phyloP scores from a whole-genome alignment of 768 basidiomycete species.

The Tricholoma sp. region DNA sequence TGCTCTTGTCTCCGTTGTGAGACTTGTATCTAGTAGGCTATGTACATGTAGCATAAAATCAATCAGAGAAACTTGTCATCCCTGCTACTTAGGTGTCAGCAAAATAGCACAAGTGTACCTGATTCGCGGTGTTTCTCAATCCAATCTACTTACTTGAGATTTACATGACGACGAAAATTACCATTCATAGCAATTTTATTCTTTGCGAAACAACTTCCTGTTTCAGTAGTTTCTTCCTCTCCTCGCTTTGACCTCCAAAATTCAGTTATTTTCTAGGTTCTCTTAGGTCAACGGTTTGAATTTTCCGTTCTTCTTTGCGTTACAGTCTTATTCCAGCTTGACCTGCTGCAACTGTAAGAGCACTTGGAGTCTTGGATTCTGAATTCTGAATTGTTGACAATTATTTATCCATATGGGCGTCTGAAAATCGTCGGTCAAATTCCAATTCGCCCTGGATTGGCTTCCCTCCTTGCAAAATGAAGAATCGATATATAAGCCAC shows the following conservation, averaged over 20 bases:
- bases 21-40: no score
- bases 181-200: not conserved
- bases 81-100: no score
- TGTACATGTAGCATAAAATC: no score
- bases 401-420: not conserved
- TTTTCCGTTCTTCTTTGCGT: no score
- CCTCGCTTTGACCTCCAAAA: not conserved
- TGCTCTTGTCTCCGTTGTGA: no score
- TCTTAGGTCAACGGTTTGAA: no score
- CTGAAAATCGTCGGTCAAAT: not conserved
- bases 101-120: no score
- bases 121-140: no score
- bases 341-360: not conserved
- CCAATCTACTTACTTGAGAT: no score
- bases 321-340: no score
- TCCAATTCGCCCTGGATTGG: not conserved
- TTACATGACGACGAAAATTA: not conserved
- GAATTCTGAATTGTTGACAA: not conserved
- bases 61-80: no score
- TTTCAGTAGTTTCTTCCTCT: not conserved
- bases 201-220: not conserved
- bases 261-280: no score
- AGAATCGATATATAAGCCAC: conserved; percentile 1
- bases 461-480: conserved; percentile 3
- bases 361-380: not conserved